These are phyloP conservation scores for Macadamia tetraphylla DNA, from an alignment of 164 flowering plant species.

Conservation along the genomic window DNA sequence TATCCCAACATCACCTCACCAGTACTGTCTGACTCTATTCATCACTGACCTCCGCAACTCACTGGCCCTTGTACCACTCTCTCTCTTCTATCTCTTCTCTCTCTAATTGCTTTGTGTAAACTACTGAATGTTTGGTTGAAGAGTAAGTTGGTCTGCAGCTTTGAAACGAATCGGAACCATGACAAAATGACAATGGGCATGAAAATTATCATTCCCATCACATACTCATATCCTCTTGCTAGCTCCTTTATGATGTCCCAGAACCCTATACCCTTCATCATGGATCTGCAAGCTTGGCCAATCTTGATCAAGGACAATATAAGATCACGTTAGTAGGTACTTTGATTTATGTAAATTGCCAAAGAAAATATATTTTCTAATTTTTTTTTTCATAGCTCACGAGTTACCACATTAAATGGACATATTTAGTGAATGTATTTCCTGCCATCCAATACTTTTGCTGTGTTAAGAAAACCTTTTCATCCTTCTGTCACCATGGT, in stretches of 20 bases:
- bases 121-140: conserved; percentile 99
- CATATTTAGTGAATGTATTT: too few relatives aligned
- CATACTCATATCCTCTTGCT: conserved; percentile 73
- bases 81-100: conserved; percentile 43
- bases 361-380: too few relatives aligned
- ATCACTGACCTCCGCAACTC: too few relatives aligned
- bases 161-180: conserved; percentile 94
- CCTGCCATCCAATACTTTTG: too few relatives aligned
- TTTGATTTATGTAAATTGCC: too few relatives aligned
- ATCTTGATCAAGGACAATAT: conserved; percentile 34
- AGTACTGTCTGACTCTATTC: too few relatives aligned
- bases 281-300: conserved; percentile 72
- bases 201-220: conserved; percentile 81
- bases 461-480: too few relatives aligned
- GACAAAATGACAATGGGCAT: conserved; percentile 78
- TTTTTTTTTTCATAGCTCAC: too few relatives aligned
- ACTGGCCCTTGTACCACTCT: too few relatives aligned
- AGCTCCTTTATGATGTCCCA: conserved; percentile 90
- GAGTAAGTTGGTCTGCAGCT: conserved; percentile 88
- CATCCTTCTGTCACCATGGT: too few relatives aligned
- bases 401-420: too few relatives aligned
- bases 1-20: too few relatives aligned
- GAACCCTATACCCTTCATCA: conserved; percentile 45
- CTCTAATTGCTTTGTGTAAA: conserved; percentile 88
- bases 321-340: not conserved